Conservation (phyloP, 2,329 filamentous ascomycete genomes). For the Claviceps pusilla region DNA sequence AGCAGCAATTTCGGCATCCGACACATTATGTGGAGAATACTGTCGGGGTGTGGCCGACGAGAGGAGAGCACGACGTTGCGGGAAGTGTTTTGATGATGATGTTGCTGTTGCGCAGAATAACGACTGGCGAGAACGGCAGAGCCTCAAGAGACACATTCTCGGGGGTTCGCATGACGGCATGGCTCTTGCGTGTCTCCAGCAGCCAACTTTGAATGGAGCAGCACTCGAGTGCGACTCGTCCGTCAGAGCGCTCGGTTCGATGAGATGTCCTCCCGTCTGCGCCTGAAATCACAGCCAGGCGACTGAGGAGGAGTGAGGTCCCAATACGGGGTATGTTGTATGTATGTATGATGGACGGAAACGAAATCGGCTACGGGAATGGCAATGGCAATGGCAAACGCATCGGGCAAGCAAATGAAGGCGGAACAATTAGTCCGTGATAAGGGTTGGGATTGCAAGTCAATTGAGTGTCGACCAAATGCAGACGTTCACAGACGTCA, state of each 20-base stretch:
- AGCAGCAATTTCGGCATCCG: constrained; percentile 62
- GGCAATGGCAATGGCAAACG: background rate
- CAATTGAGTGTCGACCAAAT: too few species aligned
- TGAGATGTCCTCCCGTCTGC: too few species aligned
- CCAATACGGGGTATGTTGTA: too few species aligned
- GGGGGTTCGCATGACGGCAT: constrained; percentile 6
- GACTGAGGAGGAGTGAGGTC: too few species aligned
- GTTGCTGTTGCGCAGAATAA: background rate
- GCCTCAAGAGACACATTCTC: background rate
- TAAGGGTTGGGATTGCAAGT: too few species aligned
- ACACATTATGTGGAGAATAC: constrained; percentile 20
- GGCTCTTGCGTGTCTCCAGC: background rate
- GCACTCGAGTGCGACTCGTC: too few species aligned
- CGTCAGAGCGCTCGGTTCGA: too few species aligned
- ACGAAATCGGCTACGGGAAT: background rate
- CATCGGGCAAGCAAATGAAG: too few species aligned
- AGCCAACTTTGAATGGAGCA: too few species aligned
- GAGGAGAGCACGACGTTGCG: background rate
- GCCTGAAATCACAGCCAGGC: too few species aligned
- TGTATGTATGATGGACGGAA: too few species aligned
- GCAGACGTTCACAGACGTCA: too few species aligned
- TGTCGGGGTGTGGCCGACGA: background rate
- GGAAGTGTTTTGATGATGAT: background rate
- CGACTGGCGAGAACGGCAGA: background rate
- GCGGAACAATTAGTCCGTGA: background rate